Conservation (phyloP, 352 stramenopile genomes). For the Globisporangium rhizosaccharum region DNA sequence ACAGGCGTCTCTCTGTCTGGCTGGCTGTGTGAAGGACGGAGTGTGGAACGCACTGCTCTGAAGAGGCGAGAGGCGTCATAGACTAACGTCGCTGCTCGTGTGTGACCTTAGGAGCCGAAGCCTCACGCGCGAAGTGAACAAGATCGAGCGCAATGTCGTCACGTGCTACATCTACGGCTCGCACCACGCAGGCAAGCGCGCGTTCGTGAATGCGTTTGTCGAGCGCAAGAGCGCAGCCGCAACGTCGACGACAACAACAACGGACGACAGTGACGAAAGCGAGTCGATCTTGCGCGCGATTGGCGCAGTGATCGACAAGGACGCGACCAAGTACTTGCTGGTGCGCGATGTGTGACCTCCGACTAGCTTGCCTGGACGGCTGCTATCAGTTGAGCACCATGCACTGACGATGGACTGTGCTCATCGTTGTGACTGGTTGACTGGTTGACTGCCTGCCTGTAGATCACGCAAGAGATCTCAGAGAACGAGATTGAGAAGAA, state of each 20-base stretch:
- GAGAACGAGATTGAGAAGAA: slow-evolving; percentile 64
- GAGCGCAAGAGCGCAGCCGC: slow-evolving; percentile 24
- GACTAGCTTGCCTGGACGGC: neutral
- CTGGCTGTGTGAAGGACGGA: neutral
- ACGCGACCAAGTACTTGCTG: slow-evolving; percentile 60
- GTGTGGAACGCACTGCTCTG: neutral
- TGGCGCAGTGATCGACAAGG: slow-evolving; percentile 46
- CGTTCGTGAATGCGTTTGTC: slow-evolving; percentile 50
- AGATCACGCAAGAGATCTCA: slow-evolving; percentile 63
- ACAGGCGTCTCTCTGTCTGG: neutral
- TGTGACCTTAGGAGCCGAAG: slow-evolving; percentile 29
- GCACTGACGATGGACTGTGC: neutral
- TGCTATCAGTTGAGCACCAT: neutral
- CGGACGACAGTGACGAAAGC: slow-evolving; percentile 25
- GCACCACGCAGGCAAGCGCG: slow-evolving; percentile 37
- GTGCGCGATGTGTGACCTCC: slow-evolving; percentile 21
- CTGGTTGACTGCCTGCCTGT: neutral
- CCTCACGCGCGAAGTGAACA: slow-evolving; percentile 43
- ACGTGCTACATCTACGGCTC: slow-evolving; percentile 68
- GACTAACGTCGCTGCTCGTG: neutral
- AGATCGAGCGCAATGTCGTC: slow-evolving; percentile 64
- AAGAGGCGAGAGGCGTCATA: neutral
- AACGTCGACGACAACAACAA: neutral
- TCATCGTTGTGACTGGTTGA: neutral
- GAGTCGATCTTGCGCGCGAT: slow-evolving; percentile 45